phyloP scores from a whole-genome alignment of 352 stramenopile species.

The Globisporangium mamillatum region DNA sequence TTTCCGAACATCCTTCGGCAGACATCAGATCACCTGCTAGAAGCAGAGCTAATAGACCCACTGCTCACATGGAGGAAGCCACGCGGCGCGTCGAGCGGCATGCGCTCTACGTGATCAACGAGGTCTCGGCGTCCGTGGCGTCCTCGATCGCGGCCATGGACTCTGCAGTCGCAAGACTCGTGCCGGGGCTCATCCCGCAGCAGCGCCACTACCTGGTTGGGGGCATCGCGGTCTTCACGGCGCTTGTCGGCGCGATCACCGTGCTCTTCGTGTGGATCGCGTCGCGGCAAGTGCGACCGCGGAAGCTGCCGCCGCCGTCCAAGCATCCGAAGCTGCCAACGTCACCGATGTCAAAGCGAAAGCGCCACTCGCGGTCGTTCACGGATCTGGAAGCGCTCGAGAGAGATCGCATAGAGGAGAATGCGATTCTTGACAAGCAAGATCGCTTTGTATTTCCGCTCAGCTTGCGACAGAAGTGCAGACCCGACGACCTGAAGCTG shows the following conservation, averaged over 20 bases:
- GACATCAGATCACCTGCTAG: background rate
- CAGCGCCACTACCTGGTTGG: slow-evolving; percentile 47
- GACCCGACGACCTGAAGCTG: slow-evolving; percentile 71
- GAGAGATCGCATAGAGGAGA: slow-evolving; percentile 60
- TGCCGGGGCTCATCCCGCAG: slow-evolving; percentile 19
- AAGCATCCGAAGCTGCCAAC: slow-evolving; percentile 35
- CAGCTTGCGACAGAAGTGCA: slow-evolving; percentile 53
- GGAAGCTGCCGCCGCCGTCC: slow-evolving; percentile 32
- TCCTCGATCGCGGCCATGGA: slow-evolving; percentile 14
- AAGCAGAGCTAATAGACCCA: background rate
- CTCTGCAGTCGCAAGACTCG: slow-evolving; percentile 10
- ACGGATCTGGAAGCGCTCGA: slow-evolving; percentile 61
- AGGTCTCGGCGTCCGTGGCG: slow-evolving; percentile 9
- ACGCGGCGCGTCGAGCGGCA: slow-evolving; percentile 7
- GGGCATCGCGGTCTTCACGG: slow-evolving; percentile 38
- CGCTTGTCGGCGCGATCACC: slow-evolving; percentile 40
- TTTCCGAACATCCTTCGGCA: background rate
- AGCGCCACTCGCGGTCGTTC: slow-evolving; percentile 73
- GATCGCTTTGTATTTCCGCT: slow-evolving; percentile 66
- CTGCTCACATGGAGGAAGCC: slow-evolving; percentile 11
- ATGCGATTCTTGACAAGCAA: slow-evolving; percentile 54
- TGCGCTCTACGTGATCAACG: slow-evolving; percentile 1
- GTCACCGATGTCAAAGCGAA: slow-evolving; percentile 72
- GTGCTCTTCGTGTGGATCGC: slow-evolving; percentile 81
- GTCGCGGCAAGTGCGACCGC: slow-evolving; percentile 71